phyloP scores from a whole-genome alignment of 352 stramenopile species.

The Phytophthora vignae region DNA sequence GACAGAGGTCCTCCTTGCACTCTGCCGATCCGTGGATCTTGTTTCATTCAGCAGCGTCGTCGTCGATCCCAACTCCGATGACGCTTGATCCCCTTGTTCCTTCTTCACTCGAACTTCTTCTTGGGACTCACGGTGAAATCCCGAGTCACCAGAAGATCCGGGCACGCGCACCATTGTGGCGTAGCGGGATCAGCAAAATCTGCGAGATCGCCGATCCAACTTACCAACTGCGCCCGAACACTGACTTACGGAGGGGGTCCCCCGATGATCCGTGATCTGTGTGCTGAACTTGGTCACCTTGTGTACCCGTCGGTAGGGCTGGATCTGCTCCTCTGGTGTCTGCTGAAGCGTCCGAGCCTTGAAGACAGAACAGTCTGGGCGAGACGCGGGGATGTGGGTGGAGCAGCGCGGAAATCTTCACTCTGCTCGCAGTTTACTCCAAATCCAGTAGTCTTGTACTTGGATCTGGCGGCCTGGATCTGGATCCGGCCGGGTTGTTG shows the following conservation, averaged over 20 bases:
- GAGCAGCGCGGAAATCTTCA: too few relatives aligned
- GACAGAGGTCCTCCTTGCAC: neutral
- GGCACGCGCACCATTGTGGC: constrained; percentile 21
- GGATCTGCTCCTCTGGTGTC: neutral
- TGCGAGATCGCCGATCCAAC: neutral
- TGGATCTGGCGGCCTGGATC: too few relatives aligned
- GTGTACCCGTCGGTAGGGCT: neutral
- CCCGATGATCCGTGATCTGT: neutral
- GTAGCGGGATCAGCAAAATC: neutral
- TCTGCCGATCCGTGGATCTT: constrained; percentile 7
- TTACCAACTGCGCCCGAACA: neutral
- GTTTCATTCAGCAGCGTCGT: constrained; percentile 8
- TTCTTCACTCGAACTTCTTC: too few relatives aligned
- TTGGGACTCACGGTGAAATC: too few relatives aligned
- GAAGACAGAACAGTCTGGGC: too few relatives aligned
- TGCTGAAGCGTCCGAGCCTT: too few relatives aligned
- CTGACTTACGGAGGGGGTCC: neutral
- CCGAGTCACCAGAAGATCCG: too few relatives aligned
- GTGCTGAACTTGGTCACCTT: neutral
- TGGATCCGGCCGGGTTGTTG: too few relatives aligned
- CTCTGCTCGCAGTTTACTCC: too few relatives aligned
- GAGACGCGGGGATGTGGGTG: too few relatives aligned
- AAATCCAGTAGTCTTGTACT: too few relatives aligned
- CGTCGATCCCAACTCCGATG: constrained; percentile 24
- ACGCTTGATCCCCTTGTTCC: too few relatives aligned